These are phyloP conservation scores for Polyplosphaeria fusca DNA, from an alignment of 495 filamentous ascomycete species.

Conservation along the genomic window DNA sequence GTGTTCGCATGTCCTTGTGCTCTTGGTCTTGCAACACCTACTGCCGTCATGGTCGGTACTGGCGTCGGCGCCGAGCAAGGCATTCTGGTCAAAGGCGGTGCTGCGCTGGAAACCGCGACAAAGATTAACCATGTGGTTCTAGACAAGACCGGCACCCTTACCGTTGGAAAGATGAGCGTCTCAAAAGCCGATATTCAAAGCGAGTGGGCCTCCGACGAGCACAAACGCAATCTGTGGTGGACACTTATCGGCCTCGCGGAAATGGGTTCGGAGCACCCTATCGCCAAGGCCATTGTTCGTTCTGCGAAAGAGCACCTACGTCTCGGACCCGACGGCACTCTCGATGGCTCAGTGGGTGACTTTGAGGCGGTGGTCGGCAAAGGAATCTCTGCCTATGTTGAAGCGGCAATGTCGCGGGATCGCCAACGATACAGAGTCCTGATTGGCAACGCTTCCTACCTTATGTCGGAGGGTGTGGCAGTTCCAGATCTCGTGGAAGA, in stretches of 20 bases:
- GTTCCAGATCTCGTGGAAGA: slow-evolving; percentile 59
- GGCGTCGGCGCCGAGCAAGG: slow-evolving; percentile 95
- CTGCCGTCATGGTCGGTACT: slow-evolving; percentile 97
- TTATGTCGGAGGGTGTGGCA: slow-evolving; percentile 62
- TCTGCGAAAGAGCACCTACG: slow-evolving; percentile 72
- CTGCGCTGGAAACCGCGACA: slow-evolving; percentile 86
- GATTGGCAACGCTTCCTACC: slow-evolving; percentile 76
- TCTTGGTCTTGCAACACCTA: slow-evolving; percentile 88
- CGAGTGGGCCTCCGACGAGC: slow-evolving; percentile 66
- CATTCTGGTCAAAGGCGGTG: slow-evolving; percentile 94
- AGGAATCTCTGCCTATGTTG: slow-evolving; percentile 77
- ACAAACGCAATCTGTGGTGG: slow-evolving; percentile 84
- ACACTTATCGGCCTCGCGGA: slow-evolving; percentile 87
- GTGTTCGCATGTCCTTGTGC: slow-evolving; percentile 98
- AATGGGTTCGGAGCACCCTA: slow-evolving; percentile 90
- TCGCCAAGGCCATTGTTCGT: slow-evolving; percentile 76
- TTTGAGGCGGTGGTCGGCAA: slow-evolving; percentile 82
- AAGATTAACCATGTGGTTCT: slow-evolving; percentile 91
- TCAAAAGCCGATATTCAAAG: slow-evolving; percentile 62
- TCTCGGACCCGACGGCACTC: slow-evolving; percentile 63
- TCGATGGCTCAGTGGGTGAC: slow-evolving; percentile 79
- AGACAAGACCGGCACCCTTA: slow-evolving; percentile 98
- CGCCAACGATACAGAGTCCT: slow-evolving; percentile 70
- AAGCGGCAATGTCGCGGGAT: slow-evolving; percentile 65
- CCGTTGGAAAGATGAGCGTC: slow-evolving; percentile 91